Conservation (phyloP, 1,284 basidiomycete genomes). For the Fomitopsis palustris region DNA sequence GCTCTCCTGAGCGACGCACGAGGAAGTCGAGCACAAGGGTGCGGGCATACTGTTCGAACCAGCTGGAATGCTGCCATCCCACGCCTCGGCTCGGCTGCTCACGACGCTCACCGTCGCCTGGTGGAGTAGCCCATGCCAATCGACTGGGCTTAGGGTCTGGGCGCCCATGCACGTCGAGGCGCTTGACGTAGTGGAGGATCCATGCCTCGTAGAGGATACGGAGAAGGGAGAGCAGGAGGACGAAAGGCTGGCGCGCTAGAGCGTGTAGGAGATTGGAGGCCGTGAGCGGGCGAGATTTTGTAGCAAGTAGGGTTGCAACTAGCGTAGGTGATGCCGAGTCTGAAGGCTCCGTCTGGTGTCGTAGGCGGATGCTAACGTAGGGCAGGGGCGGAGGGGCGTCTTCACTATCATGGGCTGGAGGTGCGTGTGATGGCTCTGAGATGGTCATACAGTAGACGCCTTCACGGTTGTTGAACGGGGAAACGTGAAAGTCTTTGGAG, state of each 20-base stretch:
- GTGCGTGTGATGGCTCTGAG: constrained; percentile 42
- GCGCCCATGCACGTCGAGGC: constrained; percentile 58
- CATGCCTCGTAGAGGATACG: constrained; percentile 69
- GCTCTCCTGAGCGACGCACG: constrained; percentile 29
- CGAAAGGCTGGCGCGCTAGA: constrained; percentile 49
- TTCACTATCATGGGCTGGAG: constrained; percentile 17
- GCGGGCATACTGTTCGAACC: constrained; percentile 39
- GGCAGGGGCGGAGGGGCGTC: constrained; percentile 22
- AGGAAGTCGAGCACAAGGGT: constrained; percentile 35
- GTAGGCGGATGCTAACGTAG: constrained; percentile 43
- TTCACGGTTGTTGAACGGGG: constrained; percentile 75
- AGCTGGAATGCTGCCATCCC: constrained; percentile 42
- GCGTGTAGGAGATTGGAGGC: constrained; percentile 38
- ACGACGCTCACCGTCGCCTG: neutral
- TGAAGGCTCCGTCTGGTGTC: constrained; percentile 14
- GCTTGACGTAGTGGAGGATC: constrained; percentile 62
- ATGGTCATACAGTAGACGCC: constrained; percentile 63
- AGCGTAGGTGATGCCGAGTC: constrained; percentile 28
- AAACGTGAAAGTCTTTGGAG: constrained; percentile 73
- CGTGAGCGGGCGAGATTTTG: constrained; percentile 39
- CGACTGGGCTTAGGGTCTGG: constrained; percentile 53
- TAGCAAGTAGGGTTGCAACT: constrained; percentile 40
- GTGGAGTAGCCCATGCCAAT: constrained; percentile 6
- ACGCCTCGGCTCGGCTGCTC: constrained; percentile 34
- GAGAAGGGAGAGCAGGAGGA: constrained; percentile 55